A percentile compares a stretch with the other conserved stretches of the same genome.
phyloP scores from a whole-genome alignment of 371 early-diverging fungal species.

The Sporodiniella umbellata region DNA sequence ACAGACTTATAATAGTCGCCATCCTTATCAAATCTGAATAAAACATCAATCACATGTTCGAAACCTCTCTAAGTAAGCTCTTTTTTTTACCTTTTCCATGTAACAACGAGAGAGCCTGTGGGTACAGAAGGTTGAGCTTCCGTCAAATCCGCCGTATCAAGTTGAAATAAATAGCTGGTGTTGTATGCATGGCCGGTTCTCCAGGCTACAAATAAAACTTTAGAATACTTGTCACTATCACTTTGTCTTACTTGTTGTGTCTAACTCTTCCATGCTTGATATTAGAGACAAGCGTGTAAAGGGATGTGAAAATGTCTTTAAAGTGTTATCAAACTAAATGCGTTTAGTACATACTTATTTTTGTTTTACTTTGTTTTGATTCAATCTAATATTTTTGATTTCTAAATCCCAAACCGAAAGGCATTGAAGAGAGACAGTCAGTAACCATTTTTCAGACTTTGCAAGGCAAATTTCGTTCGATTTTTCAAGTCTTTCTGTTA shows the following conservation, averaged over 20 bases:
- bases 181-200: constrained; percentile 40
- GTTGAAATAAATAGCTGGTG: constrained; percentile 35
- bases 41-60: neutral
- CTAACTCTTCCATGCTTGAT: constrained; percentile 17
- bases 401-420: constrained; percentile 49
- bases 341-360: neutral
- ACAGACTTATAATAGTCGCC: constrained; percentile 21
- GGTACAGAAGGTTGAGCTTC: constrained; percentile 28
- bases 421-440: constrained; percentile 41
- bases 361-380: constrained; percentile 25
- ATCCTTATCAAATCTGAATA: constrained; percentile 22
- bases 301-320: constrained; percentile 1
- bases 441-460: constrained; percentile 32
- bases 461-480: constrained; percentile 27
- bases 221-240: neutral
- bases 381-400: constrained; percentile 31
- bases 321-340: neutral
- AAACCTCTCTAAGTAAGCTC: neutral
- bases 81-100: constrained; percentile 40
- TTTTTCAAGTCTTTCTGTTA: constrained; percentile 20
- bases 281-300: constrained; percentile 20
- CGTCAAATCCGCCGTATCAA: constrained; percentile 34
- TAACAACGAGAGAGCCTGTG: constrained; percentile 32
- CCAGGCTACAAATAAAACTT: constrained; percentile 25
- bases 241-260: constrained; percentile 7